A percentile compares a stretch with the other conserved stretches of the same genome.
phyloP scores from a whole-genome alignment of 257 asterid species.

The Catharanthus roseus region DNA sequence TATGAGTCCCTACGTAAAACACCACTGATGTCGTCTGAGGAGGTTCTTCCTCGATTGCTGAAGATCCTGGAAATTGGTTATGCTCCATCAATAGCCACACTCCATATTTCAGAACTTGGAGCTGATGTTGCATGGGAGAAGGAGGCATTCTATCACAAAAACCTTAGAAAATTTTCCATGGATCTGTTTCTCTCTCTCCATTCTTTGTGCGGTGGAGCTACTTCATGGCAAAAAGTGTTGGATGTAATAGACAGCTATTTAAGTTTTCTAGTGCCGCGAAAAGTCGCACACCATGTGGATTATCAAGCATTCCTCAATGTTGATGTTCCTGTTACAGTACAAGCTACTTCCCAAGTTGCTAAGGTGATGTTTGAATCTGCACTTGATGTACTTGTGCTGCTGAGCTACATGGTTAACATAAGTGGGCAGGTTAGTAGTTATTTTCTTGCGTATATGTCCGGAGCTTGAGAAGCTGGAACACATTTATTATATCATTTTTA shows the following conservation, averaged over 20 bases:
- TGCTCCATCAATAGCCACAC: constrained; percentile 50
- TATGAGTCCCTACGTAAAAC: constrained; percentile 58
- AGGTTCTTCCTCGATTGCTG: constrained; percentile 60
- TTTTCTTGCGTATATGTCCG: constrained; percentile 9
- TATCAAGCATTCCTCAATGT: constrained; percentile 37
- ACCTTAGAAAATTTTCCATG: constrained; percentile 71
- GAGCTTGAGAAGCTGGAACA: neutral
- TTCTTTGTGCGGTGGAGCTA: constrained; percentile 60
- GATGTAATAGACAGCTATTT: constrained; percentile 66
- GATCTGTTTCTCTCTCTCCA: constrained; percentile 67
- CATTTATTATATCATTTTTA: neutral
- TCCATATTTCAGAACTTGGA: constrained; percentile 66
- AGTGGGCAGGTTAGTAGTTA: constrained; percentile 79
- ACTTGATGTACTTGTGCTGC: constrained; percentile 74
- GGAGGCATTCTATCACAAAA: constrained; percentile 65
- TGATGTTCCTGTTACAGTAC: constrained; percentile 57
- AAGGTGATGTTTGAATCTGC: constrained; percentile 82
- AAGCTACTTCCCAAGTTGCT: constrained; percentile 84
- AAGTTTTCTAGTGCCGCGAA: constrained; percentile 72
- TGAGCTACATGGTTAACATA: constrained; percentile 72
- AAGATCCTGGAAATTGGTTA: constrained; percentile 74
- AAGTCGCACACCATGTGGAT: constrained; percentile 43
- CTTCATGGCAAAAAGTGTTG: constrained; percentile 71
- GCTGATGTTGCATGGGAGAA: constrained; percentile 76
- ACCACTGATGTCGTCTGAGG: constrained; percentile 65